Base-by-base conservation (phyloP, 306 rosid species). In the Heteromeles arbutifolia region DNA sequence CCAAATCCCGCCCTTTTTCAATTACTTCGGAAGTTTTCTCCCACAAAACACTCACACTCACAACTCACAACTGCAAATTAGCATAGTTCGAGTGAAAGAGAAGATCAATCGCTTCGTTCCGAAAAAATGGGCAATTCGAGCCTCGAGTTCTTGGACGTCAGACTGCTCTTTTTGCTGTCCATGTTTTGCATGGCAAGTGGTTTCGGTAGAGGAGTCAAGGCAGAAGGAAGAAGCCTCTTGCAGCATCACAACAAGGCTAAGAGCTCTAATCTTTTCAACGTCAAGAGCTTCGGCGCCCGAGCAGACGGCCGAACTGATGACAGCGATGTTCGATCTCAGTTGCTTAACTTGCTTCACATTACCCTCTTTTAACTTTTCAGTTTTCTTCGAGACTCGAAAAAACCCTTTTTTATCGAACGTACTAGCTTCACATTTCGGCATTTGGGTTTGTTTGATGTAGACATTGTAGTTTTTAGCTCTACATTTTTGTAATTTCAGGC, bases 291-390 rank as follows among this genome's bases (percentile, higher is more conserved):
- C 66, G 89, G 89, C 19, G 84, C 89, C 52, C 67, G 18, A 67
- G 89, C 85, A 5, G 85, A 86, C 28, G 87, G 87, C 70, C 83
- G 18, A 17, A 83, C 81, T 19, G 87, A 83, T 57, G 87, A 83
- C 61, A 83, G 71, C 79, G 21, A 77, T 18, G 87, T 83, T 24
- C n/a, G 77, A 65, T 69, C 78, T 39, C 65, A 29, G 34, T 53
- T 14, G 8, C 58, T 53, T 32, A 15, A 39, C 56, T 53, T 14
- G 2, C 58, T 18, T 32, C 25, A 39, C 0, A 50, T 0, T 0
- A 15, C 56, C n/a, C 29, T 59, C 12, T 77, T 70, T 50, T 75
- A 14, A 11, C 54, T 45, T 29, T 19, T 44, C 11, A 8, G 15
- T 15, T n/a, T n/a, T 12, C 22, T 14, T n/a, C 63, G 11, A 4